Conservation (phyloP, 108 stramenopile genomes). For the Schizochytrium sp. region DNA sequence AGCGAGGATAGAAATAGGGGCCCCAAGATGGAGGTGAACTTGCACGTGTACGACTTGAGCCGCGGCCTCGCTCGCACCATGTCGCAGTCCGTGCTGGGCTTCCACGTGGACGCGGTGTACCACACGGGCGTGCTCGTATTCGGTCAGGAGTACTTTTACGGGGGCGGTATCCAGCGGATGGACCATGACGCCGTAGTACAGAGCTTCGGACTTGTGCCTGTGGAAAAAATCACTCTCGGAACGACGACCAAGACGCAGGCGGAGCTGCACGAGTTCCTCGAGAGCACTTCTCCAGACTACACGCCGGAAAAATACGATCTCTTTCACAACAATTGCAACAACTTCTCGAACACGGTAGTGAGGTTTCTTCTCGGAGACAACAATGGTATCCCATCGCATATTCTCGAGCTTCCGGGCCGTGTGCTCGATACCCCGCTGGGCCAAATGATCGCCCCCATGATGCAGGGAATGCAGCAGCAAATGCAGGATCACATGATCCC, state of each 20-base stretch:
- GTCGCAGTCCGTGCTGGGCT: slow-evolving; percentile 24
- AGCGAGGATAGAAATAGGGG: too few species aligned
- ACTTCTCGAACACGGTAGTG: slow-evolving; percentile 26
- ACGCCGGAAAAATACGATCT: slow-evolving; percentile 25
- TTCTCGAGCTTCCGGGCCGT: slow-evolving; percentile 19
- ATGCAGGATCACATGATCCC: not conserved
- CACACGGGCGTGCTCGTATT: slow-evolving; percentile 31
- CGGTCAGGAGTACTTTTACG: slow-evolving; percentile 32
- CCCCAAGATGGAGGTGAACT: not conserved
- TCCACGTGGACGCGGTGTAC: slow-evolving; percentile 30
- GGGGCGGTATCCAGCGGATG: slow-evolving; percentile 30
- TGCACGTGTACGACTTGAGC: slow-evolving; percentile 23
- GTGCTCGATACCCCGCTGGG: slow-evolving; percentile 32
- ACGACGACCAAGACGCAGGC: slow-evolving; percentile 27
- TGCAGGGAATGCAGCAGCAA: slow-evolving; percentile 19
- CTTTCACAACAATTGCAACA: slow-evolving; percentile 36
- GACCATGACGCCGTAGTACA: not conserved
- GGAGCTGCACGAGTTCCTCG: slow-evolving; percentile 21
- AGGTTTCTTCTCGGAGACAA: slow-evolving; percentile 14
- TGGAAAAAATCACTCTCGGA: slow-evolving; percentile 2
- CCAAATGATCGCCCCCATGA: slow-evolving; percentile 24
- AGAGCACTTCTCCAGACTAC: not conserved
- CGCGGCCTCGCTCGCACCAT: slow-evolving; percentile 17
- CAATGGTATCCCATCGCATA: slow-evolving; percentile 16
- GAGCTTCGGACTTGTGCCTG: not conserved